phyloP scores from a whole-genome alignment of 768 basidiomycete genomes.

The Mycena galopus region DNA sequence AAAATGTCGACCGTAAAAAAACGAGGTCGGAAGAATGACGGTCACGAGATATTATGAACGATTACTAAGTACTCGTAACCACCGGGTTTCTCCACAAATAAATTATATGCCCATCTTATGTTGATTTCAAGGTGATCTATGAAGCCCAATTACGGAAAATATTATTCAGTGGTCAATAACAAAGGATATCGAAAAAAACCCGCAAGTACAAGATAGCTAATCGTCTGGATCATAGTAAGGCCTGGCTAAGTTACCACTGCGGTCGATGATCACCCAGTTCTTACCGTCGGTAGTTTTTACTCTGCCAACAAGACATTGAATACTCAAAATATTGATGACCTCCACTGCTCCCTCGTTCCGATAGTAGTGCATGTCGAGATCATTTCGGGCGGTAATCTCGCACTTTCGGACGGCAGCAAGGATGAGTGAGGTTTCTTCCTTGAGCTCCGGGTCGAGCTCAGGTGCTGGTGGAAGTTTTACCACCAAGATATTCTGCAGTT shows the following conservation, averaged over 20 bases:
- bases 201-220: too few relatives aligned
- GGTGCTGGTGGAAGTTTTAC: neutral
- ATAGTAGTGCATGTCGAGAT: slow-evolving; percentile 39
- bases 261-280: slow-evolving; percentile 41
- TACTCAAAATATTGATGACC: slow-evolving; percentile 38
- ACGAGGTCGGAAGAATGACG: too few relatives aligned
- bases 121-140: too few relatives aligned
- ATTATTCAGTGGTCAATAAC: too few relatives aligned
- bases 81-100: too few relatives aligned
- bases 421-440: slow-evolving; percentile 15
- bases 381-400: neutral
- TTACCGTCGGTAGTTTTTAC: slow-evolving; percentile 28
- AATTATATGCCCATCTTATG: too few relatives aligned
- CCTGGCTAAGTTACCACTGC: slow-evolving; percentile 35
- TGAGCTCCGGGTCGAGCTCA: slow-evolving; percentile 6
- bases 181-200: too few relatives aligned
- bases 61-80: too few relatives aligned
- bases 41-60: too few relatives aligned
- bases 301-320: slow-evolving; percentile 44
- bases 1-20: too few relatives aligned
- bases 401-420: slow-evolving; percentile 34
- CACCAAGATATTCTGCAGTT: slow-evolving; percentile 10
- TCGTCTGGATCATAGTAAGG: too few relatives aligned
- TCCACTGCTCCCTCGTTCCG: slow-evolving; percentile 12
- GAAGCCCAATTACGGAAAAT: too few relatives aligned